Conservation (phyloP, 257 asterid genomes). For the Knoxia roxburghii region DNA sequence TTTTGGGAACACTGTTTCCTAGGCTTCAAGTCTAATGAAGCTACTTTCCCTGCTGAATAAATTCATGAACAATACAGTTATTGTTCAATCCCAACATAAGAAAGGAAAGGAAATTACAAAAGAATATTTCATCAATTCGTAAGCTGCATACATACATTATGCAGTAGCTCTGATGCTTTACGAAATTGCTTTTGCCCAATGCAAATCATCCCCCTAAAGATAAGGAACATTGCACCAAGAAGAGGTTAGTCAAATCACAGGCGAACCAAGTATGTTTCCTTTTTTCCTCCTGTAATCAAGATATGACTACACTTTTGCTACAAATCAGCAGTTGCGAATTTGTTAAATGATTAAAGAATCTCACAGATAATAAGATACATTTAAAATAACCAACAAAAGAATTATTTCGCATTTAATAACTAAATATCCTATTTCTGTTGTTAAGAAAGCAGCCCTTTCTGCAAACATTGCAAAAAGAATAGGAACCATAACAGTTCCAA, state of each 20-base stretch:
- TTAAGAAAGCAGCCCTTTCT: not conserved
- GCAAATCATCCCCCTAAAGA: constrained; percentile 83
- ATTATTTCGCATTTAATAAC: not conserved
- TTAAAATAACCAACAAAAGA: not conserved
- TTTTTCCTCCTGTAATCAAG: constrained; percentile 5
- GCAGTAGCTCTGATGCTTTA: constrained; percentile 85
- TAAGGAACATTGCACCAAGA: constrained; percentile 14
- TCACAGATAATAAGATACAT: not conserved
- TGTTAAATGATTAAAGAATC: too few relatives aligned
- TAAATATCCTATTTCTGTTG: not conserved
- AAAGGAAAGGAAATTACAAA: not conserved
- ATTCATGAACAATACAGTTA: not conserved
- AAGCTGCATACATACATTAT: constrained; percentile 50
- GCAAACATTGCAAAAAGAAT: not conserved
- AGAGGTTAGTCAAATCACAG: not conserved
- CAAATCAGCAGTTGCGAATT: too few relatives aligned
- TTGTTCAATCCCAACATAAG: not conserved
- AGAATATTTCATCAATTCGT: not conserved
- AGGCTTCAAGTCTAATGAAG: not conserved
- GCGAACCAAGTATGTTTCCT: not conserved
- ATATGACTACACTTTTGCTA: not conserved
- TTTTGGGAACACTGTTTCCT: not conserved
- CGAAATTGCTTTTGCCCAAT: constrained; percentile 79
- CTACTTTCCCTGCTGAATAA: too few relatives aligned
- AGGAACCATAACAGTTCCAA: not conserved